Base-by-base conservation (phyloP, 1,284 basidiomycete species). In the Moesziomyces globuligerus region DNA sequence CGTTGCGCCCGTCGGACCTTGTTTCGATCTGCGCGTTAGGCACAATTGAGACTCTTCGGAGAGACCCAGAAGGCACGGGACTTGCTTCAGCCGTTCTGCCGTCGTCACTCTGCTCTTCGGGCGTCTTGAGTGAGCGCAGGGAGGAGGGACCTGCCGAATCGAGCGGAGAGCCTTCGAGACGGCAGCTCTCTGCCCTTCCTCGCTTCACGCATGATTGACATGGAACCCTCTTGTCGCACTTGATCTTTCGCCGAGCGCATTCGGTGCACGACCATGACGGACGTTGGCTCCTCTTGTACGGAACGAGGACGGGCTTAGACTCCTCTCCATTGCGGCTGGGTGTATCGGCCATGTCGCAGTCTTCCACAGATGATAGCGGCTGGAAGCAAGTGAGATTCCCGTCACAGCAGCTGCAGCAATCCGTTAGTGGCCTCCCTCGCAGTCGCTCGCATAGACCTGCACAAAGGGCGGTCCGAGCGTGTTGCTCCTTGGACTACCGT, bases 241-340 rank as follows among this genome's bases (percentile, higher is more conserved):
- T 64, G 20, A 69, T 68, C 59, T 76, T 76, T 7, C 74, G 51
- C 11, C 72, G 34, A 4, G 69, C 64, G 29, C 74, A 76, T 49
- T 77, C 75, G 23, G 74, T 72, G 44, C 75, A 77, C 9, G 69
- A 72, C 72, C 72, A 74, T 11, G 62, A 70, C 0, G 72, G 72
- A 5, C 72, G 56, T 20, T 70, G 67, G 28, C 67, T 70, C 15
- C 60, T 29, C 55, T 70, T 70, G 57, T 60, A 70, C 2, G 67
- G 67, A 1, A 70, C 13, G 5, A 52, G 45, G 7, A 28, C 46
- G 7, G 49, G 42, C 38, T 54, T 57, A 8, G 38, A 13, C 3
- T 50, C 62, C 9, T 53, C 55, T 3, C 29, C 39, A 29, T 37
- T 24, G 2, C 43, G 34, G 20, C 41, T 50, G 15, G 45, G 46